Percentiles rank a stretch among this genome's conserved stretches.
phyloP scores from a whole-genome alignment of 2,329 filamentous ascomycete genomes.

The Cytospora piceae region DNA sequence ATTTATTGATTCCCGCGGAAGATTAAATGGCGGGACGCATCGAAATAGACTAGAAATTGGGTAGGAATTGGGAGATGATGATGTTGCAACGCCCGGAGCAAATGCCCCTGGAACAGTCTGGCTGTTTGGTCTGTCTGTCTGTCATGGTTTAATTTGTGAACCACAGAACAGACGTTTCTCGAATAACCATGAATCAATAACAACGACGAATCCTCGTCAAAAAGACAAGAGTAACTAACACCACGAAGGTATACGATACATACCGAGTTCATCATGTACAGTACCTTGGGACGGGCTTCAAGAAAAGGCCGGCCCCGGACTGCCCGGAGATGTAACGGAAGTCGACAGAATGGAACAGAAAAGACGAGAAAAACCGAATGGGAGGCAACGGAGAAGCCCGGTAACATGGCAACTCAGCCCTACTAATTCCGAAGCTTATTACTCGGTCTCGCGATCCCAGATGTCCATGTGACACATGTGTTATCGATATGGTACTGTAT shows the following conservation, averaged over 20 bases:
- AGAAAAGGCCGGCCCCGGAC: not conserved
- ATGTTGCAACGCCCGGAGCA: constrained; percentile 8
- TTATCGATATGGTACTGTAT: too few relatives aligned
- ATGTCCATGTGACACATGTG: too few relatives aligned
- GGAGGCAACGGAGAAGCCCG: too few relatives aligned
- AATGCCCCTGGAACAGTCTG: not conserved
- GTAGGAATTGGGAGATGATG: not conserved
- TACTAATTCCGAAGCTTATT: too few relatives aligned
- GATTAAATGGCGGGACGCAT: constrained; percentile 5
- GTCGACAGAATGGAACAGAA: not conserved
- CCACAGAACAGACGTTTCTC: not conserved
- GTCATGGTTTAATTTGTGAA: constrained; percentile 8
- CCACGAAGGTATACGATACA: not conserved
- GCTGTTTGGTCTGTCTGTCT: not conserved
- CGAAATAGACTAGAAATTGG: constrained; percentile 5
- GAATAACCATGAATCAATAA: not conserved
- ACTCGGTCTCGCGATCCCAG: too few relatives aligned
- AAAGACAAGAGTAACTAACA: not conserved
- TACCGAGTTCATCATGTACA: not conserved
- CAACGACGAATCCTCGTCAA: too few relatives aligned
- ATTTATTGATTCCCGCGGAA: not conserved
- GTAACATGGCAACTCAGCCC: too few relatives aligned
- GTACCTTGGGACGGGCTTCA: not conserved
- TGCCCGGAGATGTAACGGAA: not conserved
- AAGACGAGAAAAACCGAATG: too few relatives aligned